Conservation (phyloP, 345 rosid genomes). For the Psidium friedrichsthalianum region DNA sequence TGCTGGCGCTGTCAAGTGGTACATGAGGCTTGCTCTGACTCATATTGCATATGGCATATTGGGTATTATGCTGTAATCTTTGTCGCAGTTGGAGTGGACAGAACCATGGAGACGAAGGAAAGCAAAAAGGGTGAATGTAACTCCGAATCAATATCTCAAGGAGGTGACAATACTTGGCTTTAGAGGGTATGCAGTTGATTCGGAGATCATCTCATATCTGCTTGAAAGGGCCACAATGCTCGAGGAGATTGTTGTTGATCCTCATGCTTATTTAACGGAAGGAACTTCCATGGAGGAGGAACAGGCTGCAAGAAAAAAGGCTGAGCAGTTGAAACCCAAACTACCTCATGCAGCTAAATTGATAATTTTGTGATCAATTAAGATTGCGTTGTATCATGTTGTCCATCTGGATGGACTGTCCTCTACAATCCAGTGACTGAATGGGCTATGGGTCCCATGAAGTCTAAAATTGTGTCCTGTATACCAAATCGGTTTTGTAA, state of each 20-base stretch:
- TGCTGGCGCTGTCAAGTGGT: not conserved
- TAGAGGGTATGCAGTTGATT: not conserved
- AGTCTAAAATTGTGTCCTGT: not conserved
- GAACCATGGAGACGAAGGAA: not conserved
- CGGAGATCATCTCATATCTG: not conserved
- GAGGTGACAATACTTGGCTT: not conserved
- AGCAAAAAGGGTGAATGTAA: not conserved
- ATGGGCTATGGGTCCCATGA: not conserved
- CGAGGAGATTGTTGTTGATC: not conserved
- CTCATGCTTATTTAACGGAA: not conserved
- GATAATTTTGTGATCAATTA: not conserved
- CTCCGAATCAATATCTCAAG: not conserved
- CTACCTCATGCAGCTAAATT: constrained; percentile 1
- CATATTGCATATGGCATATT: not conserved
- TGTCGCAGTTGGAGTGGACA: not conserved
- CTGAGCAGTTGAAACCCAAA: not conserved
- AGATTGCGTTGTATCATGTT: not conserved
- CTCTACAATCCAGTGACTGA: not conserved
- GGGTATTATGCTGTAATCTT: not conserved
- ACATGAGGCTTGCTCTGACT: not conserved
- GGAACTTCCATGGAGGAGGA: not conserved
- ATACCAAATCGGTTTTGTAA: not conserved
- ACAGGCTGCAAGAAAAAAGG: not conserved
- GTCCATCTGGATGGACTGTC: not conserved
- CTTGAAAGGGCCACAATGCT: constrained; percentile 4